Conservation (phyloP, 495 filamentous ascomycete species). For the Geoglossum glabrum region DNA sequence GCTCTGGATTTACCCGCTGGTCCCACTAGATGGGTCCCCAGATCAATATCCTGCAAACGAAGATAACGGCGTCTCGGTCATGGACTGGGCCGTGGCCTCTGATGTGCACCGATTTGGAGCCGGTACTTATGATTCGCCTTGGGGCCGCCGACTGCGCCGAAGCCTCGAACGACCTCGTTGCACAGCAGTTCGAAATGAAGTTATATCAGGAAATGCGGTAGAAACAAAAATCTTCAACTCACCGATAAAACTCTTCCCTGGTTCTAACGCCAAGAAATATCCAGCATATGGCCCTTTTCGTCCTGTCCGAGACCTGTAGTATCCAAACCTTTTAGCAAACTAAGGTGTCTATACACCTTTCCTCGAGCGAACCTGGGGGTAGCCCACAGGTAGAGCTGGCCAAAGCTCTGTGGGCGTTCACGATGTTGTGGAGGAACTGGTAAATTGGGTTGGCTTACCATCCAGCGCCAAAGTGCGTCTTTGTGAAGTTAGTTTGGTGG, state of each 20-base stretch:
- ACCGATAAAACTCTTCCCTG: conserved; percentile 39
- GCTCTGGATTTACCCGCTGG: background rate
- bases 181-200: background rate
- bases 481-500: conserved; percentile 2
- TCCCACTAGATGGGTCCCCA: background rate
- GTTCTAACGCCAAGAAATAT: conserved; percentile 55
- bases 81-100: too few species aligned
- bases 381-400: background rate
- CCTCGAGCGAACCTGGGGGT: background rate
- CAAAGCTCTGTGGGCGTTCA: background rate
- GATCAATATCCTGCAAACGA: too few species aligned
- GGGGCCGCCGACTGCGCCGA: too few species aligned
- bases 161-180: background rate
- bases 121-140: background rate
- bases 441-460: conserved; percentile 35
- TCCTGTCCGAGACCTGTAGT: conserved; percentile 50
- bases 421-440: background rate
- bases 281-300: conserved; percentile 70
- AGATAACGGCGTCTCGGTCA: too few species aligned
- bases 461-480: conserved; percentile 63
- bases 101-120: too few species aligned
- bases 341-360: background rate
- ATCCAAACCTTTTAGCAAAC: conserved; percentile 3
- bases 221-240: conserved; percentile 15
- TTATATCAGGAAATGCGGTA: background rate